Conservation (phyloP, 2,329 filamentous ascomycete species). For the Colletotrichum endophyticum region DNA sequence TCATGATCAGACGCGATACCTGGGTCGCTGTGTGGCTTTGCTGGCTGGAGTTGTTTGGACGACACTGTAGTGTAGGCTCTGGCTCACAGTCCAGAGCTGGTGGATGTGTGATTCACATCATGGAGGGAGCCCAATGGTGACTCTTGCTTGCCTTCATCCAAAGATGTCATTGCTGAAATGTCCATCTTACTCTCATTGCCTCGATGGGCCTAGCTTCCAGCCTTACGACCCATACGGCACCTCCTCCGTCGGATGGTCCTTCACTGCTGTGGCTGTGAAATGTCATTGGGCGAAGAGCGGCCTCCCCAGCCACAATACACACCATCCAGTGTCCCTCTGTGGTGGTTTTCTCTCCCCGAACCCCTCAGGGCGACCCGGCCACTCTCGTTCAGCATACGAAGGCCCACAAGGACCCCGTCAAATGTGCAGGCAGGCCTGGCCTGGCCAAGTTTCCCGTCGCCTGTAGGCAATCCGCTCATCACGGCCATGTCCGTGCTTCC, state of each 20-base stretch:
- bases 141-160: neutral
- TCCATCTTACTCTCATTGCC: neutral
- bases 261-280: neutral
- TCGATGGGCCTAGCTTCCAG: neutral
- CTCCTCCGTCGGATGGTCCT: neutral
- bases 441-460: neutral
- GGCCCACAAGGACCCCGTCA: neutral
- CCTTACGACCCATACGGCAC: neutral
- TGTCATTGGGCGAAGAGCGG: neutral
- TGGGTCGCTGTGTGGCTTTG: neutral
- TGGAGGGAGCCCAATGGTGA: neutral
- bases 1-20: neutral
- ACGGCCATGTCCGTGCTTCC: slow-evolving; percentile 18
- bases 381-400: neutral
- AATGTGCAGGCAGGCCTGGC: neutral
- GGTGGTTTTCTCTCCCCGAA: neutral
- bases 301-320: slow-evolving; percentile 8
- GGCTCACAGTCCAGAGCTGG: neutral
- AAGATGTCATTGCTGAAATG: neutral
- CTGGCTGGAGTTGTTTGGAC: neutral
- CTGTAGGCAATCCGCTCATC: neutral
- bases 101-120: neutral
- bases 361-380: neutral
- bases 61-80: neutral
- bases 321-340: neutral